These are phyloP conservation scores for Chrysoporthe puriensis DNA, from an alignment of 2,329 filamentous ascomycete genomes.

Conservation along the genomic window DNA sequence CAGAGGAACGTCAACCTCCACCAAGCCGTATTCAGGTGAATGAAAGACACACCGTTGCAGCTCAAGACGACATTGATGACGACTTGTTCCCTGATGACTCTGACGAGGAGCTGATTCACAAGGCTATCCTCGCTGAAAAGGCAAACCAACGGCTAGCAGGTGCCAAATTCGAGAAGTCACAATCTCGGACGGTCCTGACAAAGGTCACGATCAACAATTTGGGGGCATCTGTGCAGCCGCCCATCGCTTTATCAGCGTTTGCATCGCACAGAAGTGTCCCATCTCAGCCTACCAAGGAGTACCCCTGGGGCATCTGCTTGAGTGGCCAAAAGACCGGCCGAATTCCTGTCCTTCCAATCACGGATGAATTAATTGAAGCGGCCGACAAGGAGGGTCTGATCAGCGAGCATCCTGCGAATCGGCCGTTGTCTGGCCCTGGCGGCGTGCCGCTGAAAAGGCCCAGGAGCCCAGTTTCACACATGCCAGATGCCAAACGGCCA, in stretches of 20 bases:
- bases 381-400: constrained; percentile 46
- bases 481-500: constrained; percentile 17
- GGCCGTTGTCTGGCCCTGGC: constrained; percentile 25
- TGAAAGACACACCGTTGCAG: constrained; percentile 58
- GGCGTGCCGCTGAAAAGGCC: constrained; percentile 18
- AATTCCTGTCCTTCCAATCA: constrained; percentile 44
- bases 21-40: constrained; percentile 64
- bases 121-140: constrained; percentile 34
- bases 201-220: constrained; percentile 24
- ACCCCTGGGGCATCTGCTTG: constrained; percentile 44
- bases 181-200: neutral
- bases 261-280: neutral
- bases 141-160: constrained; percentile 21
- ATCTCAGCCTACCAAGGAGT: constrained; percentile 28
- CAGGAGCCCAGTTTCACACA: neutral
- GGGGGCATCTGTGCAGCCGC: neutral
- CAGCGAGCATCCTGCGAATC: constrained; percentile 36
- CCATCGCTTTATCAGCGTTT: neutral
- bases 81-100: constrained; percentile 55
- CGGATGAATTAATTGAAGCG: constrained; percentile 43
- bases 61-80: constrained; percentile 46
- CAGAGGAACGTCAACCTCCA: constrained; percentile 38
- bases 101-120: constrained; percentile 52
- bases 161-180: constrained; percentile 16
- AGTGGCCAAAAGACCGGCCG: constrained; percentile 47